A percentile compares a stretch with the other conserved stretches of the same genome.
These are phyloP conservation scores for Cyclotella atomus DNA, from an alignment of 108 stramenopile species.

Conservation along the genomic window DNA sequence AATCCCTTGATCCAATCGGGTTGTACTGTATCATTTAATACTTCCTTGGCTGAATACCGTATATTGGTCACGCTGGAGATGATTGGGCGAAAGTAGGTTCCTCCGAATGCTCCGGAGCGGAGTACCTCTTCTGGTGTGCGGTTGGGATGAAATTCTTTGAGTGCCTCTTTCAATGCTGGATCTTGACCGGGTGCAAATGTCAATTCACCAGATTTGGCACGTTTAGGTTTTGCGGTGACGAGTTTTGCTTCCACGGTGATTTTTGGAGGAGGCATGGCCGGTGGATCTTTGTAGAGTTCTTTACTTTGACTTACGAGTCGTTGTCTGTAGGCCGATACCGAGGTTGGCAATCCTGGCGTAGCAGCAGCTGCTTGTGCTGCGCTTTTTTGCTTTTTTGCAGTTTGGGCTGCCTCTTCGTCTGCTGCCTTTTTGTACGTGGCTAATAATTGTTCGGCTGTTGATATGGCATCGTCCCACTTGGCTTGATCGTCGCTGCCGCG, in stretches of 20 bases:
- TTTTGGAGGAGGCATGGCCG: slow-evolving; percentile 63
- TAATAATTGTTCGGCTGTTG: slow-evolving; percentile 33
- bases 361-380: neutral
- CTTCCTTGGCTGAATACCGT: slow-evolving; percentile 69
- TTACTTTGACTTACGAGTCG: slow-evolving; percentile 71
- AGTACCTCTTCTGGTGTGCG: slow-evolving; percentile 93
- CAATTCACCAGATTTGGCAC: slow-evolving; percentile 62
- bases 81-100: slow-evolving; percentile 96
- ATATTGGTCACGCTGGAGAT: slow-evolving; percentile 83
- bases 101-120: slow-evolving; percentile 92
- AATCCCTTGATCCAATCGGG: slow-evolving; percentile 85
- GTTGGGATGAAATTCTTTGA: slow-evolving; percentile 93
- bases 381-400: neutral
- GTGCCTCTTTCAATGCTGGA: neutral
- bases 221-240: slow-evolving; percentile 50
- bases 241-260: slow-evolving; percentile 45
- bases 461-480: slow-evolving; percentile 46
- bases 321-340: slow-evolving; percentile 48
- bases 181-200: slow-evolving; percentile 55
- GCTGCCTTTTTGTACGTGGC: slow-evolving; percentile 52
- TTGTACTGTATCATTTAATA: slow-evolving; percentile 62
- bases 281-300: slow-evolving; percentile 89
- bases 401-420: slow-evolving; percentile 11
- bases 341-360: slow-evolving; percentile 49
- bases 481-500: slow-evolving; percentile 38